Evolutionary conservation across 176 grass and related monocot species (phyloP), one percentile per base, ranked within the genome.

Genomic region (Saccharum officinarum): DNA sequence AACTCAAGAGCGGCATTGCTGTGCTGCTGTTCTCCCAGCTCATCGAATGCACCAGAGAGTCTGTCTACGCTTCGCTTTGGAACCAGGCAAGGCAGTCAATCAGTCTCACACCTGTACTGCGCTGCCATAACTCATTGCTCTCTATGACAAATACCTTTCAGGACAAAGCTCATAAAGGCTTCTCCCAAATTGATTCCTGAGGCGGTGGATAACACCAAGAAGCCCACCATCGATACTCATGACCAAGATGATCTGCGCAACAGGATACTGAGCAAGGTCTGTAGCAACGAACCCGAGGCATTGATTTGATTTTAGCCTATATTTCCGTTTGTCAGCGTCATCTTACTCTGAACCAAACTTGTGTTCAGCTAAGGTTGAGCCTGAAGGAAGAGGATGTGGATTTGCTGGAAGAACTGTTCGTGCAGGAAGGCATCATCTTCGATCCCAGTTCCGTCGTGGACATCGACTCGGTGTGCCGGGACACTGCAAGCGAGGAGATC

Each of bases 1-100:
- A 91, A 88, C 79, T 98, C 92, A 31, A 95, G 87, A 85, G 90
- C 95, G 42, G 88, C 89, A 39, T 87, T 98, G 84, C 79, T 98
- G 14, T 98, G 95, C 66, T 98, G 95, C 81, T 98, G 95, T 84
- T 98, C 95, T 64, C 95, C 95, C 33, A 90, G 95, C 57, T 80
- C 79, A 40, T 89, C 89, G 69, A 93, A 95, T 92, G 83, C 91
- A 70, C 71, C 80, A 41, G 92, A 98, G 83, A 93, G 89, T 82
- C 83, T 98, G 18, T 98, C 95, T 47, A 95, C 95, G 1, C 76
- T 95, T 83, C 92, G 92, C 54, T 98, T 98, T 34, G 95, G 95
- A 85, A 91, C 92, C 31, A 95, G 95, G 95, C 72, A 95, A 69
- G 83, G 70, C 17, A 80, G 13, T 59, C 47, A 41, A 37, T 18